Conservation (phyloP, 1,284 basidiomycete species). For the Moniliella sp. region DNA sequence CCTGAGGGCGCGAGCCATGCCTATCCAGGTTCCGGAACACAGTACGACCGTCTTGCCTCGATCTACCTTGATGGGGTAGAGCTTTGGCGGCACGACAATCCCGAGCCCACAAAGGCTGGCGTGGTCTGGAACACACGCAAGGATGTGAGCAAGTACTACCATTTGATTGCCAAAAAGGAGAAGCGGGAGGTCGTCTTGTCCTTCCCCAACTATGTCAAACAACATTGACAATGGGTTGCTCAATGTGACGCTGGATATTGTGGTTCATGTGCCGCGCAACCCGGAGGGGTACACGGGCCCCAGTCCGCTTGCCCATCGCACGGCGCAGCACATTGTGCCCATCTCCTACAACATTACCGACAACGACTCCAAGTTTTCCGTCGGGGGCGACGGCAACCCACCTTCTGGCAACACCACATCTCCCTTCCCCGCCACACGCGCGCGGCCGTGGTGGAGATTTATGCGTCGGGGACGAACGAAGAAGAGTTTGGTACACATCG, state of each 20-base stretch:
- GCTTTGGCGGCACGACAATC: constrained; percentile 14
- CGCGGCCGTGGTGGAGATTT: constrained; percentile 12
- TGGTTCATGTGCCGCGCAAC: too few species aligned
- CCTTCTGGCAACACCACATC: not conserved
- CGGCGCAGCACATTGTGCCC: constrained; percentile 6
- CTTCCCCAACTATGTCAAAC: constrained; percentile 17
- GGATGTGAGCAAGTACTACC: constrained; percentile 11
- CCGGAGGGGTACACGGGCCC: not conserved
- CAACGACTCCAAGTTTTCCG: constrained; percentile 8
- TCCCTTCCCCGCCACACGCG: constrained; percentile 8
- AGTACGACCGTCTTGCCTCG: constrained; percentile 15
- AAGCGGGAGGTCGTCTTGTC: constrained; percentile 8
- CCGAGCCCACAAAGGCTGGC: constrained; percentile 11
- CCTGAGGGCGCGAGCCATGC: too few species aligned
- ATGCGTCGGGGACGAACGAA: constrained; percentile 9
- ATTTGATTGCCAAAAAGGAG: constrained; percentile 5
- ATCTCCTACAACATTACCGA: constrained; percentile 7
- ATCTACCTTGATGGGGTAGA: constrained; percentile 12
- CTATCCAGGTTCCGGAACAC: too few species aligned
- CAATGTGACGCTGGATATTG: too few species aligned
- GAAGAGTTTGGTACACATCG: constrained; percentile 46
- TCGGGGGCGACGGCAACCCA: constrained; percentile 3
- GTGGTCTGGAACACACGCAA: constrained; percentile 10
- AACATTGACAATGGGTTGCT: constrained; percentile 10
- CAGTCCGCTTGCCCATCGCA: constrained; percentile 2